These are phyloP conservation scores for Coleophoma crateriformis DNA, from an alignment of 2,329 filamentous ascomycete species.

Conservation along the genomic window DNA sequence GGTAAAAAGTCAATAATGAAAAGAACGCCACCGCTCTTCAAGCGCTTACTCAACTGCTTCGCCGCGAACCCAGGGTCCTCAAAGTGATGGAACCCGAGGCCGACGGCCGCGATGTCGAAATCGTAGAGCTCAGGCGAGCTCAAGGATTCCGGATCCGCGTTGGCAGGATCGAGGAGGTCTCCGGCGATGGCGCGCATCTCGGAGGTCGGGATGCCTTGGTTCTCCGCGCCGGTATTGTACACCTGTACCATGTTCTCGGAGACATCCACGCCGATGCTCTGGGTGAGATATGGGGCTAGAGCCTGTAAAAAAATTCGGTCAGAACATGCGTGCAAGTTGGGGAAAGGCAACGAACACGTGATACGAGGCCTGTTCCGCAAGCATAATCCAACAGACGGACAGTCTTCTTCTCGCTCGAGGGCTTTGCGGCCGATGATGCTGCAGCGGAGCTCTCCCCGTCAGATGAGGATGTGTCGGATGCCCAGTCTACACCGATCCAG, in stretches of 20 bases:
- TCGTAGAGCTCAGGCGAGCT: conserved; percentile 55
- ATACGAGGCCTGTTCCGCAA: conserved; percentile 65
- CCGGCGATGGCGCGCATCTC: conserved; percentile 54
- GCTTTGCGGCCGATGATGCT: not conserved
- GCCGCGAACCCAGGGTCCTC: conserved; percentile 57
- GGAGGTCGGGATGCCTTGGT: conserved; percentile 43
- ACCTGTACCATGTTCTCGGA: conserved; percentile 63
- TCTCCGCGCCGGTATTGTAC: conserved; percentile 57
- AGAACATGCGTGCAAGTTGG: not conserved
- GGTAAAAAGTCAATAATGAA: conserved; percentile 64
- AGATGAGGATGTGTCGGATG: conserved; percentile 29
- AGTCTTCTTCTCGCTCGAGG: conserved; percentile 16
- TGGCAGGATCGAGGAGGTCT: conserved; percentile 44
- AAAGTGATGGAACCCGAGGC: conserved; percentile 63
- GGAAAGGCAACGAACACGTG: conserved; percentile 42
- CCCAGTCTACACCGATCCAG: conserved; percentile 59
- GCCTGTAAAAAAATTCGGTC: conserved; percentile 33
- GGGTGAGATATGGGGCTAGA: conserved; percentile 55
- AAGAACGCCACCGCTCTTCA: conserved; percentile 61
- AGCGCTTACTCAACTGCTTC: conserved; percentile 50
- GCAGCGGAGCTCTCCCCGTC: conserved; percentile 20
- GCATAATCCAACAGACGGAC: conserved; percentile 68
- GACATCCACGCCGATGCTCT: conserved; percentile 64
- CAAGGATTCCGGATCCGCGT: conserved; percentile 47
- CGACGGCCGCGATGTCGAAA: conserved; percentile 64